Conservation (phyloP, 805 yeast species). For the Ogataea wickerhamii region DNA sequence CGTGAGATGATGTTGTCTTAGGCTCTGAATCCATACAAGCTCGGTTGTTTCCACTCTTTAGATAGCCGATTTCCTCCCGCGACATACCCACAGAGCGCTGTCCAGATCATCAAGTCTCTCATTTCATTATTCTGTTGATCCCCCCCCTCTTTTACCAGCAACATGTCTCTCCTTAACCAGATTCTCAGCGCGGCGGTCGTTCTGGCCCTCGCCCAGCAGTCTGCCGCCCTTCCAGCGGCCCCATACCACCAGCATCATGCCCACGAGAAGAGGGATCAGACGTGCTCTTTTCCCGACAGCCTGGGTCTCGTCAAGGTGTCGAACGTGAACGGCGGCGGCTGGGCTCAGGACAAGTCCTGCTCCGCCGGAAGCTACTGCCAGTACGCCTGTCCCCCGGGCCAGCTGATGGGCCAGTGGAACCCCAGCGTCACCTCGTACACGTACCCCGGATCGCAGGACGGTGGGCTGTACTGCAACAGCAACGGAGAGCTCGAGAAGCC, state of each 20-base stretch:
- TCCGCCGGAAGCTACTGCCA: slow-evolving; percentile 81
- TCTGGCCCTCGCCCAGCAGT: slow-evolving; percentile 10
- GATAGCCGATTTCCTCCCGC: too few species aligned
- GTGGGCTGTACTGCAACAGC: slow-evolving; percentile 75
- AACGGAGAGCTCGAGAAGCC: slow-evolving; percentile 68
- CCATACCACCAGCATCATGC: slow-evolving; percentile 20
- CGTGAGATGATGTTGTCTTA: too few species aligned
- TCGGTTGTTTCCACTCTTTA: too few species aligned
- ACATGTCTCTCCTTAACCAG: slow-evolving; percentile 12
- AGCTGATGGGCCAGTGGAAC: slow-evolving; percentile 88
- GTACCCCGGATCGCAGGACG: slow-evolving; percentile 75
- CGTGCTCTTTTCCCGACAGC: slow-evolving; percentile 65
- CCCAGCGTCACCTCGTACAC: slow-evolving; percentile 65
- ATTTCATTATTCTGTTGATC: neutral
- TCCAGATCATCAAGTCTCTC: neutral
- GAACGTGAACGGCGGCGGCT: slow-evolving; percentile 62
- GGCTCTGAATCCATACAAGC: too few species aligned
- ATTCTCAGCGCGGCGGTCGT: slow-evolving; percentile 8
- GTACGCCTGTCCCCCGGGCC: slow-evolving; percentile 88
- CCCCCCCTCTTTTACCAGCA: neutral
- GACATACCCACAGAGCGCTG: too few species aligned
- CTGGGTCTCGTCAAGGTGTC: slow-evolving; percentile 71
- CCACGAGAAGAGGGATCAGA: slow-evolving; percentile 32
- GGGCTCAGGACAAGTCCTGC: slow-evolving; percentile 83
- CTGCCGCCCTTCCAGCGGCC: slow-evolving; percentile 15